A percentile compares a stretch with the other conserved stretches of the same genome.
phyloP scores from a whole-genome alignment of 148 eudicot species.

The Amaranthus cruentus region DNA sequence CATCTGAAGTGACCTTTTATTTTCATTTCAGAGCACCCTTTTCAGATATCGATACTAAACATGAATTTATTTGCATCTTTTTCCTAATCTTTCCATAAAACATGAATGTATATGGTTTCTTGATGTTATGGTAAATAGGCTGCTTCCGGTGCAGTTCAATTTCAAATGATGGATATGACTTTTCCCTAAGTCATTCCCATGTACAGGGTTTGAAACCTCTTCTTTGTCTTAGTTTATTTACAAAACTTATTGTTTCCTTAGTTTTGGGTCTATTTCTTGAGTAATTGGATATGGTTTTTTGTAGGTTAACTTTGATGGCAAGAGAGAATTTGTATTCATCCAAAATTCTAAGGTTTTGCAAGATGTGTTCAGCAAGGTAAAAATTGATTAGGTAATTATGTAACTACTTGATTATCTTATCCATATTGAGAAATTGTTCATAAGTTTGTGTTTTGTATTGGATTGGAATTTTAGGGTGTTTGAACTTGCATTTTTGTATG shows the following conservation, averaged over 20 bases:
- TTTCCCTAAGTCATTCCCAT: slow-evolving; percentile 81
- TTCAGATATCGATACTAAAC: neutral
- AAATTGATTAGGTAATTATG: slow-evolving; percentile 65
- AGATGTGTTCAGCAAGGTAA: slow-evolving; percentile 84
- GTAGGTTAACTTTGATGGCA: slow-evolving; percentile 90
- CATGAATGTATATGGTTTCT: neutral
- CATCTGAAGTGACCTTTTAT: neutral
- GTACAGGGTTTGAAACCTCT: slow-evolving; percentile 58
- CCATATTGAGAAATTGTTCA: neutral
- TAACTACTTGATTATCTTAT: neutral
- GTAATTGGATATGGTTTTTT: slow-evolving; percentile 12
- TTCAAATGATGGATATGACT: slow-evolving; percentile 92
- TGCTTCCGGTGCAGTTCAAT: slow-evolving; percentile 94
- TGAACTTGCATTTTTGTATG: no score
- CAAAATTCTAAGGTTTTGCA: slow-evolving; percentile 96
- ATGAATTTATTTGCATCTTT: slow-evolving; percentile 1
- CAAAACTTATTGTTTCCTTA: neutral
- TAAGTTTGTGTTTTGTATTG: neutral
- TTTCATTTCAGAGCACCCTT: neutral
- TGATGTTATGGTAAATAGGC: slow-evolving; percentile 41
- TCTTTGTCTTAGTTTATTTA: neutral
- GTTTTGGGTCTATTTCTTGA: no score
- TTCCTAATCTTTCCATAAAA: slow-evolving; percentile 4
- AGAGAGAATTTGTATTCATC: slow-evolving; percentile 86
- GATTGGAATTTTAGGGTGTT: no score